phyloP scores from a whole-genome alignment of 2,329 filamentous ascomycete species.

The Plenodomus biglobosus region DNA sequence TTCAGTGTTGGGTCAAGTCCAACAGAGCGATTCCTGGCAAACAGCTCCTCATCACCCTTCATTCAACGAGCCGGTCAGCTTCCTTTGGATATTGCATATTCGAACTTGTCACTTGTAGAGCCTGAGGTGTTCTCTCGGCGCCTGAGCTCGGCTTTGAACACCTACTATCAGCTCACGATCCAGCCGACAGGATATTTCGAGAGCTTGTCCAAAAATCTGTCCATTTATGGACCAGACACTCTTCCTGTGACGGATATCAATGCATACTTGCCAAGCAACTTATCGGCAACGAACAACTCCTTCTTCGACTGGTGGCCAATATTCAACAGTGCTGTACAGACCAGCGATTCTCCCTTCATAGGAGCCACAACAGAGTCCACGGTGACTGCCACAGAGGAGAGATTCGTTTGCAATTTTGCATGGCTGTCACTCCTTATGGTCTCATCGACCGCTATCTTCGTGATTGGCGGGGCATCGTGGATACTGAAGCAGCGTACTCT shows the following conservation, averaged over 20 bases:
- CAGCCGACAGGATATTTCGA: slow-evolving; percentile 30
- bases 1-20: slow-evolving; percentile 18
- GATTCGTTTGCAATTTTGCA: slow-evolving; percentile 32
- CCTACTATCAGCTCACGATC: slow-evolving; percentile 35
- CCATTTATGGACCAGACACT: slow-evolving; percentile 30
- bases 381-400: slow-evolving; percentile 8
- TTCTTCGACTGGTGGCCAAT: slow-evolving; percentile 17
- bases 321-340: slow-evolving; percentile 6
- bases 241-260: slow-evolving; percentile 24
- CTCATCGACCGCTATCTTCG: slow-evolving; percentile 20
- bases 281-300: slow-evolving; percentile 12
- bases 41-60: slow-evolving; percentile 25
- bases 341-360: slow-evolving; percentile 22
- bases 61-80: slow-evolving; percentile 10
- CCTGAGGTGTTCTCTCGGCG: slow-evolving; percentile 22
- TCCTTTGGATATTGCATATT: slow-evolving; percentile 1
- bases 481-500: slow-evolving; percentile 32
- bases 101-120: slow-evolving; percentile 14
- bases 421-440: slow-evolving; percentile 33
- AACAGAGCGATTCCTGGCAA: slow-evolving; percentile 25
- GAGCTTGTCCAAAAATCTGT: slow-evolving; percentile 21
- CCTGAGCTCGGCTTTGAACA: slow-evolving; percentile 32
- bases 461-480: slow-evolving; percentile 19
- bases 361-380: slow-evolving; percentile 29
- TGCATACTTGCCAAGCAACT: slow-evolving; percentile 23